Percentiles rank a stretch among this genome's conserved stretches.
phyloP scores from a whole-genome alignment of 257 asterid species.

The Gentiana macrophylla region DNA sequence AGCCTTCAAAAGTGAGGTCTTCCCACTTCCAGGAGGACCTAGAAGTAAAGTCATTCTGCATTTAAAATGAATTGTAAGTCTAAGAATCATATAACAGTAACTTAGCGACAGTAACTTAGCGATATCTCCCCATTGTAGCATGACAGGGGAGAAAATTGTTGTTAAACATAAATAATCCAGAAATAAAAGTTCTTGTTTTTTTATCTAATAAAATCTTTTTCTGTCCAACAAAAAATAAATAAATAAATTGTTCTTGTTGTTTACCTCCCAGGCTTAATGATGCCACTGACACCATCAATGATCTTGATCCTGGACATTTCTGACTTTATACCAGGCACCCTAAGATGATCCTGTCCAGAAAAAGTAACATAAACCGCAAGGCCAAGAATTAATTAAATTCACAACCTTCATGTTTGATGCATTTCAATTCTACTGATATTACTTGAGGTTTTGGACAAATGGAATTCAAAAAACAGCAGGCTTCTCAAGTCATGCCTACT shows the following conservation, averaged over 20 bases:
- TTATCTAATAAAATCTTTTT: background rate
- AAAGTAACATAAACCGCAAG: conserved; percentile 1
- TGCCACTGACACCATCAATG: conserved; percentile 30
- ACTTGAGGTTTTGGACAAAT: too few relatives aligned
- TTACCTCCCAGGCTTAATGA: conserved; percentile 58
- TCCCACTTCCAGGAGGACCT: conserved; percentile 78
- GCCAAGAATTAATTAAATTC: background rate
- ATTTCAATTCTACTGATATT: too few relatives aligned
- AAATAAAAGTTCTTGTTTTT: too few relatives aligned
- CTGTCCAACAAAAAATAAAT: background rate
- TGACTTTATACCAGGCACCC: conserved; percentile 17
- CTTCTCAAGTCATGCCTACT: too few relatives aligned
- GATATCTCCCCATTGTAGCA: too few relatives aligned
- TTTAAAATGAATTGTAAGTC: background rate
- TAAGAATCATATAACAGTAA: too few relatives aligned
- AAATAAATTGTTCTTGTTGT: background rate
- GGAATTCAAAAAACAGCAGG: too few relatives aligned
- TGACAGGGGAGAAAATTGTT: too few relatives aligned
- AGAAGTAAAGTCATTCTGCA: conserved; percentile 57
- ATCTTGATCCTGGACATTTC: conserved; percentile 20
- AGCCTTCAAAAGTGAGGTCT: conserved; percentile 62
- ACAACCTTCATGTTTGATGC: background rate
- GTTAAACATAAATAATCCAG: too few relatives aligned
- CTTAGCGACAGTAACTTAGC: too few relatives aligned
- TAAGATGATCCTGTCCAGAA: conserved; percentile 15